Base-by-base conservation (phyloP, 2,329 filamentous ascomycete species). In the Monosporascus sp. region DNA sequence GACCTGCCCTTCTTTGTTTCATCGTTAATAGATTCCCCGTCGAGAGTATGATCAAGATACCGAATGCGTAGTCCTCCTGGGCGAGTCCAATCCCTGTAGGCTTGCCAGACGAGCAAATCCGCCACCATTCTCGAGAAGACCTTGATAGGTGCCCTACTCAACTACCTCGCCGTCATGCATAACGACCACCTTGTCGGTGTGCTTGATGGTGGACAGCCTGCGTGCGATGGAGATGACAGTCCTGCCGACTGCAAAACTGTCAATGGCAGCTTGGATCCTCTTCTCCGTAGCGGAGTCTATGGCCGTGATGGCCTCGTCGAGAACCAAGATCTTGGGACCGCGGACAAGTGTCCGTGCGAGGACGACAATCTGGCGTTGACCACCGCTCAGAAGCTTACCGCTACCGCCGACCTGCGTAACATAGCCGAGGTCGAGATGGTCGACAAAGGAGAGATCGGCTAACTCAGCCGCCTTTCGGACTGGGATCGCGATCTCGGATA, bases 211-310 rank as follows among this genome's bases (percentile, higher is more conserved):
- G 0, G 76, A 78, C 2, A 85, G 68, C 1, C 81, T 70, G 64
- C 84, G 81, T 0, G 85, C 83, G 52, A 88, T 84, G 9, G 81
- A 75, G 50, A 88, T 81, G 0, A 82, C 85, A 0, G 84, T 88
- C 14, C 82, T 57, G 5, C 57, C 60, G 4, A 46, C 50, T 15
- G 74, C 63, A 57, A 79, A 68, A 50, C 67, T 60, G 59, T 77
- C 72, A 17, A 82, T 70, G 5, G 74, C 75, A 35, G 63, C 64
- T 60, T 82, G 77, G 44, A 86, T 83, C 5, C 75, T 72, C 45
- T 71, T 72, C 61, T 86, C 83, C 47, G 76, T 82, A 2, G 74
- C 74, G 15, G 81, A 82, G 62, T 86, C 83, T 0, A 86, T 72
- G 1, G 82, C 76, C 1, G 81, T 77, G 2, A 83, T 86, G 2